A percentile compares a stretch with the other conserved stretches of the same genome.
Evolutionary conservation across 192 early-diverging fungal genomes (phyloP).

Genomic region (Backusella psychrophila): DNA sequence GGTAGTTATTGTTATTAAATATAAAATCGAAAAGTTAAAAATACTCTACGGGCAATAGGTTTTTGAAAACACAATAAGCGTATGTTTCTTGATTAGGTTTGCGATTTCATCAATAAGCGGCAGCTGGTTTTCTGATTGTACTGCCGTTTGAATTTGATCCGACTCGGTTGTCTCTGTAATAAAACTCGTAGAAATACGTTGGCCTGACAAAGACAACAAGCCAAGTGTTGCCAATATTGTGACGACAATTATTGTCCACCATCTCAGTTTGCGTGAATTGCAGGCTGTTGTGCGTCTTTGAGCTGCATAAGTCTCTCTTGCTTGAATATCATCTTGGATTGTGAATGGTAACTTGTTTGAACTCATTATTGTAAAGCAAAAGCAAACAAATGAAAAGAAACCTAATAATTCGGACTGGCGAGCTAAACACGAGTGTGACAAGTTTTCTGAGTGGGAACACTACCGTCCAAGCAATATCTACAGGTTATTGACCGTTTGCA

Average conservation of each 20-base stretch:
- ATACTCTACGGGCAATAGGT: constrained; percentile 13
- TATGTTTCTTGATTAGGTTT: background rate
- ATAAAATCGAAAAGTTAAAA: background rate
- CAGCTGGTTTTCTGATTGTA: background rate
- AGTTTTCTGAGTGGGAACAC: too few species aligned
- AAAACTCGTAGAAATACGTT: background rate
- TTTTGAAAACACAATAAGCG: constrained; percentile 6
- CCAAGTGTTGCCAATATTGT: background rate
- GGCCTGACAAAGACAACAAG: background rate
- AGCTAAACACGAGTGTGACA: too few species aligned
- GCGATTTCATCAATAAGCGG: background rate
- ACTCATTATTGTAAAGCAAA: background rate
- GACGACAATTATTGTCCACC: background rate
- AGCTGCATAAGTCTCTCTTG: constrained; percentile 3
- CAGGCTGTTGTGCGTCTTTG: background rate
- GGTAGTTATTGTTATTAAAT: background rate
- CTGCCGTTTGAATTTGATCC: background rate
- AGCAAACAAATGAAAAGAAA: too few species aligned
- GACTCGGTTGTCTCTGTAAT: background rate
- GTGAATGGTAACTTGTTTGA: constrained; percentile 7
- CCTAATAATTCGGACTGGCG: too few species aligned
- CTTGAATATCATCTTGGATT: constrained; percentile 9
- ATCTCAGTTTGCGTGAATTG: background rate
- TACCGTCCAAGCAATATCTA: too few species aligned
- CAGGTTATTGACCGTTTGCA: too few species aligned